Evolutionary conservation across 805 yeast genomes (phyloP), one percentile per base, ranked within the genome.

Genomic region (Saccharomycopsis vini): DNA sequence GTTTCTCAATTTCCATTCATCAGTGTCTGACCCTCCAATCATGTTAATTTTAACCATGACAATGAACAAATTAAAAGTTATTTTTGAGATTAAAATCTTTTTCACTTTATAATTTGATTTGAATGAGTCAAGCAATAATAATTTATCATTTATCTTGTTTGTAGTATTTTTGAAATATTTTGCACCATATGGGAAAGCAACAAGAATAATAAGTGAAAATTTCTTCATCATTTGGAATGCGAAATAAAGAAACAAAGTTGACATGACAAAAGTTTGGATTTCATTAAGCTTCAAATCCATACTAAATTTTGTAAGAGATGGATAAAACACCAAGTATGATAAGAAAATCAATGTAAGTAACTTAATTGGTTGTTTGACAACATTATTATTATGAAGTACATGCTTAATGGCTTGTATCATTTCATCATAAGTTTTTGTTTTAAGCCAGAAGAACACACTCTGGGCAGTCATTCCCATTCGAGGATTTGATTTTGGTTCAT

Each of bases 11-110:
- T 67, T 61, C 1, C 75, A 59, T 56, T 82, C 90, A 37, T 81
- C 88, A 44, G 81, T 85, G 49, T 75, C 75, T 3, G 82, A 73
- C 1, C 80, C 83, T n/a, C 89, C 89, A 38, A 63, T 60, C 81
- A 83, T 77, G 18, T 58, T 60, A 3, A 83, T 51, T 44, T 65
- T 69, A 15, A 80, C 49, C 3, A 85, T 70, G 2, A 79, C 73
- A 20, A 83, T 68, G 52, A 69, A 76, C 3, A 80, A 61, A 46
- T 70, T 71, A 55, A 77, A 75, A 56, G 79, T 82, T 31, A 81
- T 79, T 51, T 80, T 77, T 3, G 82, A 69, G 5, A 83, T 62
- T 40, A 73, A 63, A 6, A 82, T 44, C 36, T 64, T 53, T 12
- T 70, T 66, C 13, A 82, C 56, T 5, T 56, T 55, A 53, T 77